A percentile compares a stretch with the other conserved stretches of the same genome.
These are phyloP conservation scores for Amauroascus niger DNA, from an alignment of 2,329 filamentous ascomycete species.

Conservation along the genomic window DNA sequence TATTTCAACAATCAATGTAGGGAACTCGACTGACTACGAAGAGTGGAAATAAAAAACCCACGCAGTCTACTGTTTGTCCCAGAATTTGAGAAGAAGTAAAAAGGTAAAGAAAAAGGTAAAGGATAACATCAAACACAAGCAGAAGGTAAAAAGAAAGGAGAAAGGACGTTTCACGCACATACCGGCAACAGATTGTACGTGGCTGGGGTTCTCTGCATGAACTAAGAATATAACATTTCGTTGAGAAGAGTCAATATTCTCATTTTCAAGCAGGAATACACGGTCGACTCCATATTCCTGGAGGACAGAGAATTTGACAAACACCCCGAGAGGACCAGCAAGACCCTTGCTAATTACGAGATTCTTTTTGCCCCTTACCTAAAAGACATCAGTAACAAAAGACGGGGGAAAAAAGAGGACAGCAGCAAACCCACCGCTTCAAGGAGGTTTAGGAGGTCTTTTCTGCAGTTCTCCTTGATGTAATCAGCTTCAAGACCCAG, in stretches of 20 bases:
- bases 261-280: slow-evolving; percentile 92
- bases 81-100: slow-evolving; percentile 31
- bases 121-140: background rate
- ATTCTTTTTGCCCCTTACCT: slow-evolving; percentile 99
- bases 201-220: slow-evolving; percentile 75
- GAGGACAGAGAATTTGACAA: slow-evolving; percentile 89
- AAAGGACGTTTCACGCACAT: slow-evolving; percentile 33
- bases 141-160: slow-evolving; percentile 8
- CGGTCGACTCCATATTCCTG: slow-evolving; percentile 98
- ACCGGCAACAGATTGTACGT: slow-evolving; percentile 84
- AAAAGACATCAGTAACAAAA: slow-evolving; percentile 8
- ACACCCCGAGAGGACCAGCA: slow-evolving; percentile 77
- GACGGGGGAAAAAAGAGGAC: background rate
- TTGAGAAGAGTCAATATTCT: slow-evolving; percentile 88
- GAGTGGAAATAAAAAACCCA: slow-evolving; percentile 44
- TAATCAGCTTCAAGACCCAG: slow-evolving; percentile 39
- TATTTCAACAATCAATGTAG: slow-evolving; percentile 34
- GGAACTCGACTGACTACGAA: slow-evolving; percentile 50
- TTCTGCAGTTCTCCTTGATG: slow-evolving; percentile 54
- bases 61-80: slow-evolving; percentile 48
- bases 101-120: background rate
- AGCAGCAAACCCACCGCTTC: slow-evolving; percentile 69
- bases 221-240: slow-evolving; percentile 91
- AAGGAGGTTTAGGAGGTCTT: slow-evolving; percentile 80
- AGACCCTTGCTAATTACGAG: slow-evolving; percentile 84